Evolutionary conservation across 106 monocot species (phyloP), one percentile per base, ranked within the genome.

Genomic region (Dioscorea dumetorum): DNA sequence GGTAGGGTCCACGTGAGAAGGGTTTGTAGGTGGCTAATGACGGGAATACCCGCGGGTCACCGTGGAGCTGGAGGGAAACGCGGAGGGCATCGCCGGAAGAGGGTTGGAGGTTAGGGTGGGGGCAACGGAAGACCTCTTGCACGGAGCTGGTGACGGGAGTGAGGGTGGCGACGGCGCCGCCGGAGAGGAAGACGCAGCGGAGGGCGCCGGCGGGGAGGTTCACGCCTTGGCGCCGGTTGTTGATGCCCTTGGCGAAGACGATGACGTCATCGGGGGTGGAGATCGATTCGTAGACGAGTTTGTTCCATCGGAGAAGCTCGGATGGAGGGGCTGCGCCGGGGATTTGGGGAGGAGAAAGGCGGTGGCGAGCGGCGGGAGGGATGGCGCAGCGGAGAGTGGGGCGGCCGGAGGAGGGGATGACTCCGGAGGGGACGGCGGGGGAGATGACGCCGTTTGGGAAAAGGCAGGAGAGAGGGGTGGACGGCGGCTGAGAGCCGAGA

Each of bases 61-160:
- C 70, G n/a, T 14, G 48, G 64, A 72, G 8, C 52, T 61, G 48
- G 69, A 85, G 59, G 48, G 80, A 63, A 28, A 85, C 48, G 4
- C 74, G 65, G 60, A 82, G 64, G 0, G 24, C 67, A 13, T 4
- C 34, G 15, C 12, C 52, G 18, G 22, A 21, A 4, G 32, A 16
- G 28, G 16, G 1, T 0, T 70, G 0, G 33, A 20, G n/a, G 7
- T 63, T 12, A 10, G 87, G 91, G 57, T 82, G 77, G 24, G 68
- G 62, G 67, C 91, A 91, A 31, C 91, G 87, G 82, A 91, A 87
- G 48, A 91, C 84, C 69, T 91, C 87, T 64, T 91, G 91, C n/a
- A 79, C 78, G 16, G 87, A 84, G 52, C 63, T 74, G 33, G 84
- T 82, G 61, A 73, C 87, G 58, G 35, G 13, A 24, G 82, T 78